phyloP scores from a whole-genome alignment of 306 rosid genomes.

The Sechiopsis laciniata region DNA sequence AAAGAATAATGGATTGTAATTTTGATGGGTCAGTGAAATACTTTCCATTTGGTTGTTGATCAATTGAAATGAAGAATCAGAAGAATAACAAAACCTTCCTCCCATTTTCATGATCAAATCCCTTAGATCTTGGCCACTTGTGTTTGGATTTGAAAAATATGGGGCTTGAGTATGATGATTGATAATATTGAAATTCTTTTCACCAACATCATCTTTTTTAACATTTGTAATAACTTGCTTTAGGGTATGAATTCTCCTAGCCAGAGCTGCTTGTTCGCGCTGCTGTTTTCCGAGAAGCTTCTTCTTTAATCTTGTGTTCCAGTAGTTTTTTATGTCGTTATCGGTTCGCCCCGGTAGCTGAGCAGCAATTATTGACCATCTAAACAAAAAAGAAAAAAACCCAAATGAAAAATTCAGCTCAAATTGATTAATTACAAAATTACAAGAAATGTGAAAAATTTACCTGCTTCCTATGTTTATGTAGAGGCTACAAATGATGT shows the following conservation, averaged over 20 bases:
- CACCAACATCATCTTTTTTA: constrained; percentile 34
- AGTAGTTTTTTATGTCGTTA: constrained; percentile 91
- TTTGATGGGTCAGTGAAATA: constrained; percentile 7
- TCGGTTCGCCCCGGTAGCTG: constrained; percentile 94
- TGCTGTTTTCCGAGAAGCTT: constrained; percentile 78
- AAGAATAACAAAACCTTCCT: constrained; percentile 31
- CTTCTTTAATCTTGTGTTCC: constrained; percentile 96
- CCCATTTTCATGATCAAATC: constrained; percentile 42
- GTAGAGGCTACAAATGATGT: constrained; percentile 85
- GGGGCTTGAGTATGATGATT: constrained; percentile 26
- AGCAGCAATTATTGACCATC: constrained; percentile 98
- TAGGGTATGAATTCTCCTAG: constrained; percentile 28
- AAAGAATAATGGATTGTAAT: background rate
- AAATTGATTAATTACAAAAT: background rate
- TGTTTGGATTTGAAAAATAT: constrained; percentile 37
- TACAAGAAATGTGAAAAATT: background rate
- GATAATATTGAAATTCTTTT: constrained; percentile 22
- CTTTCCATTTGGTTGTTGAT: constrained; percentile 21
- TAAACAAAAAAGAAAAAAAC: constrained; percentile 19
- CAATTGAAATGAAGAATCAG: constrained; percentile 21
- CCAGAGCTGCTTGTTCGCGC: constrained; percentile 31
- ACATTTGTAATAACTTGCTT: constrained; percentile 29
- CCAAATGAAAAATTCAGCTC: background rate
- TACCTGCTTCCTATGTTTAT: constrained; percentile 96
- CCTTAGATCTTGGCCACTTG: constrained; percentile 32